These are phyloP conservation scores for Linaria vulgaris DNA, from an alignment of 257 asterid genomes.

Conservation along the genomic window DNA sequence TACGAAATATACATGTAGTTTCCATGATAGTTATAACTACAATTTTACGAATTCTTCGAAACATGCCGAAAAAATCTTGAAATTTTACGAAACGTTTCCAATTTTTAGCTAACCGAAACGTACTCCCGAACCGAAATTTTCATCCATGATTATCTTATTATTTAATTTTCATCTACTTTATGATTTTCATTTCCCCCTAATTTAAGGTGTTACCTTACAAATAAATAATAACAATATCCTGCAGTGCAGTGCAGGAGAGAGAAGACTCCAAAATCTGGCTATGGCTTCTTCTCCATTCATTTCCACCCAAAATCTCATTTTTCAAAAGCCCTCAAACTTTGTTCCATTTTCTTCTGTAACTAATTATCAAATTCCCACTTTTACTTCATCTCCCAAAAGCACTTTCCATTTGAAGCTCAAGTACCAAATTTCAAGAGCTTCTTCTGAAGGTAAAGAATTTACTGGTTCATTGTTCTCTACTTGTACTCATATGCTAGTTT, in stretches of 20 bases:
- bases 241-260: conserved; percentile 10
- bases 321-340: conserved; percentile 6
- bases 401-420: conserved; percentile 38
- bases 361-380: conserved; percentile 14
- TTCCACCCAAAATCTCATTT: conserved; percentile 27
- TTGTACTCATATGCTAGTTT: background rate
- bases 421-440: conserved; percentile 36
- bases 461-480: conserved; percentile 12
- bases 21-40: too few relatives aligned
- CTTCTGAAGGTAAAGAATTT: conserved; percentile 58
- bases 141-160: too few relatives aligned
- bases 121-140: too few relatives aligned
- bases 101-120: too few relatives aligned
- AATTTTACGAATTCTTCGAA: too few relatives aligned
- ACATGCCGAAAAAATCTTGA: too few relatives aligned
- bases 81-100: too few relatives aligned
- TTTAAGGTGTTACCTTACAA: too few relatives aligned
- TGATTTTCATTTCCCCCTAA: background rate
- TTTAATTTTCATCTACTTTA: too few relatives aligned
- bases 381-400: conserved; percentile 25
- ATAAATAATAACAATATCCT: background rate
- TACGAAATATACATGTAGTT: too few relatives aligned
- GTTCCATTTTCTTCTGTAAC: conserved; percentile 22
- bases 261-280: conserved; percentile 10
- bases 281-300: conserved; percentile 61